These are phyloP conservation scores for Phylloporus sp. DNA, from an alignment of 768 basidiomycete species.

Conservation along the genomic window DNA sequence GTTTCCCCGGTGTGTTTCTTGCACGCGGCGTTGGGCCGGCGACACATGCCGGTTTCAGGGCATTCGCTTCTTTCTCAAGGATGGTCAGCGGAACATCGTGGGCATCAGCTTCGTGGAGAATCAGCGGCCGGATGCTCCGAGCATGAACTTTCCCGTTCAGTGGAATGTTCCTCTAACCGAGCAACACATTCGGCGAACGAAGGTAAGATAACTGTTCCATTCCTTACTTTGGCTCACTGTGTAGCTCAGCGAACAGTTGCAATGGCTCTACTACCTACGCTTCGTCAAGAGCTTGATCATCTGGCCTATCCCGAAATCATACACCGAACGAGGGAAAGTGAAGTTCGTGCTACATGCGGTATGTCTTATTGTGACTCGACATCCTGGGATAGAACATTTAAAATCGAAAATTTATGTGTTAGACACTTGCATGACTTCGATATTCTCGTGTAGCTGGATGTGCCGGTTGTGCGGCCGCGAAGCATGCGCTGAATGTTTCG, in stretches of 20 bases:
- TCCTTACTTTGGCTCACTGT: constrained; percentile 10
- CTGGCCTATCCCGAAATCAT: constrained; percentile 55
- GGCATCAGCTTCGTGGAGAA: constrained; percentile 70
- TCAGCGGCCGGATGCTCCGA: constrained; percentile 52
- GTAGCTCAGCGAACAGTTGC: constrained; percentile 59
- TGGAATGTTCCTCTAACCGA: constrained; percentile 62
- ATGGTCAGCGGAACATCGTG: constrained; percentile 52
- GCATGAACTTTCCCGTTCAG: constrained; percentile 54
- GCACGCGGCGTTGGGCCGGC: constrained; percentile 83
- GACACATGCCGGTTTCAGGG: constrained; percentile 85
- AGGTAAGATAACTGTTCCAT: constrained; percentile 40
- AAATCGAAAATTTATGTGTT: constrained; percentile 8
- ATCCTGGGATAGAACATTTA: constrained; percentile 3
- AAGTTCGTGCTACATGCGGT: constrained; percentile 86
- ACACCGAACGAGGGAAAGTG: constrained; percentile 71
- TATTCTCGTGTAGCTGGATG: constrained; percentile 88
- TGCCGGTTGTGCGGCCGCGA: constrained; percentile 90
- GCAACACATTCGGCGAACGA: constrained; percentile 52
- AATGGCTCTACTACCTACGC: constrained; percentile 59
- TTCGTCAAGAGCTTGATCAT: constrained; percentile 63
- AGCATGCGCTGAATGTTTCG: constrained; percentile 80
- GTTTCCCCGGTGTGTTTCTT: constrained; percentile 79
- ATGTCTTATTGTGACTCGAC: constrained; percentile 24
- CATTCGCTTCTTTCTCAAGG: constrained; percentile 75
- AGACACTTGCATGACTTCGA: constrained; percentile 94